A percentile compares a stretch with the other conserved stretches of the same genome.
These are phyloP conservation scores for Plenodomus tracheiphilus DNA, from an alignment of 2,329 filamentous ascomycete genomes.

Conservation along the genomic window DNA sequence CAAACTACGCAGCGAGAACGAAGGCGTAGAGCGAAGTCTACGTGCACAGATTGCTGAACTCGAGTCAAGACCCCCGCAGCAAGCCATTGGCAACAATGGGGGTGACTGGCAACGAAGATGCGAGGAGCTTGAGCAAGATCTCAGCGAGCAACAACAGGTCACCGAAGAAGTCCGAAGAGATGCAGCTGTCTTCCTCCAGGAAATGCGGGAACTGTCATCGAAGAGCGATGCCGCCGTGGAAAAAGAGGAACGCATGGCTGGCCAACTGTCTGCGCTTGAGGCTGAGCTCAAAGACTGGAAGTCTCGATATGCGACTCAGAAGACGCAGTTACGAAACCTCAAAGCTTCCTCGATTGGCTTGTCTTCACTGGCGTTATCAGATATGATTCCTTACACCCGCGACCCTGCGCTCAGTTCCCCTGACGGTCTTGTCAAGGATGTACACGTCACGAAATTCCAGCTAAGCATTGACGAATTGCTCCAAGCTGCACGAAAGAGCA, in stretches of 20 bases:
- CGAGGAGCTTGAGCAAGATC: conserved; percentile 56
- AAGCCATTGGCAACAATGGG: conserved; percentile 21
- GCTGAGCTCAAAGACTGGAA: conserved; percentile 88
- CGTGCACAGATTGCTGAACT: conserved; percentile 64
- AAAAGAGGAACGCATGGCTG: conserved; percentile 76
- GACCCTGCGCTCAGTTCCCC: conserved; percentile 70
- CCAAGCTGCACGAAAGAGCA: conserved; percentile 72
- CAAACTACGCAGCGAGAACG: conserved; percentile 69
- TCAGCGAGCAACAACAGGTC: conserved; percentile 78
- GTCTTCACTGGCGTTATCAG: conserved; percentile 58
- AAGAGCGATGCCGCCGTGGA: conserved; percentile 79
- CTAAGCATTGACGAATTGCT: conserved; percentile 91
- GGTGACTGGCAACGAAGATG: conserved; percentile 44
- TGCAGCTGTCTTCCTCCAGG: conserved; percentile 78
- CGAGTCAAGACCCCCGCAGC: conserved; percentile 29
- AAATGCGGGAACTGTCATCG: conserved; percentile 86
- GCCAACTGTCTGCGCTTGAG: conserved; percentile 75
- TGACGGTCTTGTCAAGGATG: conserved; percentile 81
- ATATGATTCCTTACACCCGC: conserved; percentile 68
- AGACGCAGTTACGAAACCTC: conserved; percentile 81
- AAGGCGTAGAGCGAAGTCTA: conserved; percentile 64
- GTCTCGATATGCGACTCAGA: conserved; percentile 81
- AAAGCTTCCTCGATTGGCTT: conserved; percentile 80
- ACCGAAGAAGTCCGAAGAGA: conserved; percentile 86
- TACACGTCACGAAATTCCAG: conserved; percentile 94